phyloP scores from a whole-genome alignment of 2,329 filamentous ascomycete species.

The Cucurbitaria berberidis region DNA sequence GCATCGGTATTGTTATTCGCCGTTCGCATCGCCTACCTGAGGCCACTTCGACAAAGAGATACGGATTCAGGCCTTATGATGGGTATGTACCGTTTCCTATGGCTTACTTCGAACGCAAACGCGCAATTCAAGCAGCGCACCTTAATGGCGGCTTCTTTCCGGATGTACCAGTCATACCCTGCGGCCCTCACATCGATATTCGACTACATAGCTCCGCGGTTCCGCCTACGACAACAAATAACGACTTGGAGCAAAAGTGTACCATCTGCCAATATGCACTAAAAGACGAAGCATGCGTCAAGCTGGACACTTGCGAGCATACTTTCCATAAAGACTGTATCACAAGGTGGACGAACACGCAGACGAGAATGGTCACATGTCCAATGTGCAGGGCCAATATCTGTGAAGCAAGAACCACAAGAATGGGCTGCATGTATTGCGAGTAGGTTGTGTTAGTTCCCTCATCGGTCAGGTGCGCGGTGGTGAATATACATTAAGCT shows the following conservation, averaged over 20 bases:
- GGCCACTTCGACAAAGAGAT: neutral
- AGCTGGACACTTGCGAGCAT: neutral
- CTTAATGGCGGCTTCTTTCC: neutral
- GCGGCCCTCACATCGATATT: neutral
- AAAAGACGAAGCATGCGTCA: neutral
- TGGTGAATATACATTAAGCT: too few species aligned
- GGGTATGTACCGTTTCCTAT: neutral
- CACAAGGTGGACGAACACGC: neutral
- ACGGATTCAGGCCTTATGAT: neutral
- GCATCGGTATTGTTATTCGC: neutral
- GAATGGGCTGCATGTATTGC: neutral
- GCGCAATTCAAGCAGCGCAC: neutral
- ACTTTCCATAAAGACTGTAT: neutral
- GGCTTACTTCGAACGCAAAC: neutral
- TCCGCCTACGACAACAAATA: neutral
- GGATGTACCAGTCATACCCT: neutral
- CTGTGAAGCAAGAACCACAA: neutral
- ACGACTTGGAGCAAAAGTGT: neutral
- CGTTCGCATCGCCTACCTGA: neutral
- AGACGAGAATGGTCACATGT: neutral
- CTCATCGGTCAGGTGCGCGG: neutral
- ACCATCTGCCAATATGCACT: neutral
- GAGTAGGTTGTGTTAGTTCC: neutral
- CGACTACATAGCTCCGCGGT: neutral
- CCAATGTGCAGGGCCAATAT: neutral